phyloP scores from a whole-genome alignment of 148 eudicot species.

The Oxyria digyna region DNA sequence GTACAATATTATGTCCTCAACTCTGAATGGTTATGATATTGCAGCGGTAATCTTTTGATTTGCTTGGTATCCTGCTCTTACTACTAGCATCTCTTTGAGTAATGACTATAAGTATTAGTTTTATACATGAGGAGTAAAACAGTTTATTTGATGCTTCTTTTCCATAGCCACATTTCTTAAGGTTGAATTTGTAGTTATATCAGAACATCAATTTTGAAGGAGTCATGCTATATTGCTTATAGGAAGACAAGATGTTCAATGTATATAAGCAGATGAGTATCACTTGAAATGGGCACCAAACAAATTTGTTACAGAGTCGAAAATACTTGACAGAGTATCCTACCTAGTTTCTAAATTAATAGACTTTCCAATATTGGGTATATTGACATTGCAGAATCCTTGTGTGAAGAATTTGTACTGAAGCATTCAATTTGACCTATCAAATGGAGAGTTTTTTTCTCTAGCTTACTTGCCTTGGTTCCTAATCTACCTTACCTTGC shows the following conservation, averaged over 20 bases:
- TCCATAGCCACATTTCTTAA: background rate
- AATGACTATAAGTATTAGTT: background rate
- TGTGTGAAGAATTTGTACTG: conserved; percentile 96
- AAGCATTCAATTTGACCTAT: conserved; percentile 96
- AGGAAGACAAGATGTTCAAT: background rate
- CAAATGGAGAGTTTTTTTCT: conserved; percentile 61
- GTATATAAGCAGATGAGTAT: background rate
- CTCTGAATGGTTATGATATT: background rate
- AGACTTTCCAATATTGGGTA: conserved; percentile 28
- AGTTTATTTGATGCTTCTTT: background rate
- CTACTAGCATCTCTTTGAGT: background rate
- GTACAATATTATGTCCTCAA: background rate
- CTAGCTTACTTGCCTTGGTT: background rate
- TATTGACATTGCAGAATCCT: conserved; percentile 94
- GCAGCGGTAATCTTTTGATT: background rate
- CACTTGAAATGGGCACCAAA: background rate
- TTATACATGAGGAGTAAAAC: background rate
- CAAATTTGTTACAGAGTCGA: background rate
- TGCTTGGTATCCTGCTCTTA: background rate
- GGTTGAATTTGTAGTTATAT: background rate
- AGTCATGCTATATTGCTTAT: background rate
- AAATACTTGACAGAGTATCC: background rate
- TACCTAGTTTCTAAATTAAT: background rate
- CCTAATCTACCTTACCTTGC: background rate
- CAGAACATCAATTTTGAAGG: background rate